phyloP scores from a whole-genome alignment of 768 basidiomycete species.

The Lanmaoa rubissima region DNA sequence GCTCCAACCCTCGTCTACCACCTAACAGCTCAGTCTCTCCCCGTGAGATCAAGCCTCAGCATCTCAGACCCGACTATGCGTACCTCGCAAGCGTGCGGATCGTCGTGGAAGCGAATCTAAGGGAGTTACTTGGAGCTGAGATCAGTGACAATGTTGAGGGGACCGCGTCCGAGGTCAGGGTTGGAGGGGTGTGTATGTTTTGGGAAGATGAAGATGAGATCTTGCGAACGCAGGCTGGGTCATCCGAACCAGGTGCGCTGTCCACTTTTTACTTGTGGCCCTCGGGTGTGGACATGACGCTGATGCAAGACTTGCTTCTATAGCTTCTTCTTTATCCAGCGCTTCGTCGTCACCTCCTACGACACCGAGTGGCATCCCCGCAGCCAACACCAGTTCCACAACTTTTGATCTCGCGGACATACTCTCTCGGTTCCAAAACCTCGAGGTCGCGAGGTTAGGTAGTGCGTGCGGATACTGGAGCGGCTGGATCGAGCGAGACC shows the following conservation, averaged over 20 bases:
- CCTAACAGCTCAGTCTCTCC: slow-evolving; percentile 17
- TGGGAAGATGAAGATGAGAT: slow-evolving; percentile 30
- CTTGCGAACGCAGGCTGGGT: not conserved
- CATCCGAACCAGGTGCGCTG: slow-evolving; percentile 5
- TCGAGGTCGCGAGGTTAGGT: slow-evolving; percentile 42
- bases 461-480: slow-evolving; percentile 43
- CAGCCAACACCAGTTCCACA: not conserved
- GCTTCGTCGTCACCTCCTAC: not conserved
- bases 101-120: slow-evolving; percentile 51
- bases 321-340: not conserved
- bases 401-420: slow-evolving; percentile 21
- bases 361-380: not conserved
- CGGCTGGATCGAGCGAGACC: slow-evolving; percentile 11
- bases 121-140: slow-evolving; percentile 32
- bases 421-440: slow-evolving; percentile 27
- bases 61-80: slow-evolving; percentile 47
- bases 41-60: slow-evolving; percentile 22
- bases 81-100: slow-evolving; percentile 51
- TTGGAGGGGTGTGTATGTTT: slow-evolving; percentile 19
- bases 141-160: not conserved
- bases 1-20: slow-evolving; percentile 15
- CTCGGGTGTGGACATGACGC: not conserved
- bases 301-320: not conserved
- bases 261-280: not conserved
- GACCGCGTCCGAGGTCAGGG: not conserved